Evolutionary conservation across 495 filamentous ascomycete genomes (phyloP).

Genomic region (Aspergillus nidulans): DNA sequence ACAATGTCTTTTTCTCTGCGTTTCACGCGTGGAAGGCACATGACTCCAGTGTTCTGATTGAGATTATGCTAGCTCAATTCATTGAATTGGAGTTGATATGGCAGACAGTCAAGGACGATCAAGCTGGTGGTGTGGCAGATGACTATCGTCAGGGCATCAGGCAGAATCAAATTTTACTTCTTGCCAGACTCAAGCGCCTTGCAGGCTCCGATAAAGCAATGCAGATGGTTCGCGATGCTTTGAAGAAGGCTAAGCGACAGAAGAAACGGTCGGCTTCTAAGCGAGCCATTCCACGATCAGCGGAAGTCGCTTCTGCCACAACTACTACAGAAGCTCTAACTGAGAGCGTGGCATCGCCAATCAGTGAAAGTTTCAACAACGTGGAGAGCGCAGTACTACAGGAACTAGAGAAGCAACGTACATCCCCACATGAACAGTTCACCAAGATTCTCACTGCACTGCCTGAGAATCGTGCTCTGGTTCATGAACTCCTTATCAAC

Average conservation of each 20-base stretch:
- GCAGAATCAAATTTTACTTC: conserved; percentile 84
- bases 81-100: conserved; percentile 93
- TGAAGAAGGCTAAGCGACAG: conserved; percentile 69
- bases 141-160: conserved; percentile 91
- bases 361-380: conserved; percentile 43
- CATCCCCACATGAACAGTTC: conserved; percentile 41
- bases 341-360: conserved; percentile 42
- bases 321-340: conserved; percentile 32
- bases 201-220: conserved; percentile 79
- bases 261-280: conserved; percentile 52
- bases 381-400: conserved; percentile 35
- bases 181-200: conserved; percentile 84
- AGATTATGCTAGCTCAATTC: conserved; percentile 94
- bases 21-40: conserved; percentile 94
- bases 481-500: conserved; percentile 91
- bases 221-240: conserved; percentile 74
- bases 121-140: conserved; percentile 74
- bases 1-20: conserved; percentile 81
- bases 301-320: conserved; percentile 27
- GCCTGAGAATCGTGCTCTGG: conserved; percentile 77
- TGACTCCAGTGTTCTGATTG: conserved; percentile 82
- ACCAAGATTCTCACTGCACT: conserved; percentile 59
- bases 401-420: conserved; percentile 35
- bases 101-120: conserved; percentile 91
- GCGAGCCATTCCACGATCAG: conserved; percentile 57